Evolutionary conservation across 495 filamentous ascomycete species (phyloP).

Genomic region (Symbiotaphrina buchneri): DNA sequence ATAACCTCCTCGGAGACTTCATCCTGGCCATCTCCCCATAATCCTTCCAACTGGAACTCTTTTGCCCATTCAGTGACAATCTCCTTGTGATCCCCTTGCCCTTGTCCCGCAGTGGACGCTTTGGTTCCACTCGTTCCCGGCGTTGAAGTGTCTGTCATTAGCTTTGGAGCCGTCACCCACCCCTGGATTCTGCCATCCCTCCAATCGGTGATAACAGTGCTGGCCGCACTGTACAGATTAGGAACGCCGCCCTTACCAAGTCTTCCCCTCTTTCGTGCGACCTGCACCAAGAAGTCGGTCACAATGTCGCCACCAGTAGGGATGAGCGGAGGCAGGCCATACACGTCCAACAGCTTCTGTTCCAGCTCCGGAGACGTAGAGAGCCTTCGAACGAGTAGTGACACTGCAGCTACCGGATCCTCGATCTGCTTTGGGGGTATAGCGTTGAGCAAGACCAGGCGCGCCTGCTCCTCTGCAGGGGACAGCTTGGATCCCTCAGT

Average conservation of each 20-base stretch:
- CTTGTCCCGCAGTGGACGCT: slow-evolving; percentile 11
- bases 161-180: slow-evolving; percentile 57
- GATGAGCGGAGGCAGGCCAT: slow-evolving; percentile 61
- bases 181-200: slow-evolving; percentile 86
- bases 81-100: slow-evolving; percentile 47
- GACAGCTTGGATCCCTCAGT: slow-evolving; percentile 25
- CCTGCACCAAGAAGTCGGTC: slow-evolving; percentile 85
- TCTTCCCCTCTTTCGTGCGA: slow-evolving; percentile 76
- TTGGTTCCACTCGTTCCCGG: slow-evolving; percentile 12
- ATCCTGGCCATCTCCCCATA: slow-evolving; percentile 51
- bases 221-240: slow-evolving; percentile 69
- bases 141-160: slow-evolving; percentile 23
- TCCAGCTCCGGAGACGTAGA: slow-evolving; percentile 47
- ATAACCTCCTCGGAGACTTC: slow-evolving; percentile 15
- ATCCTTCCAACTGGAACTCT: slow-evolving; percentile 86
- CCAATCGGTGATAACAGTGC: slow-evolving; percentile 88
- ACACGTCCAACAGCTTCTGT: slow-evolving; percentile 55
- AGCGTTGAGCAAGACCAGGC: slow-evolving; percentile 73
- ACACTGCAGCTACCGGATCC: slow-evolving; percentile 72
- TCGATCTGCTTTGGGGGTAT: slow-evolving; percentile 83
- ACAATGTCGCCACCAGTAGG: slow-evolving; percentile 45
- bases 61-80: slow-evolving; percentile 86
- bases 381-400: slow-evolving; percentile 56
- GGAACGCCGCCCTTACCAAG: slow-evolving; percentile 80
- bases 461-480: slow-evolving; percentile 56